Evolutionary conservation across 2,329 filamentous ascomycete species (phyloP).

Genomic region (Colletotrichum theobromicola): DNA sequence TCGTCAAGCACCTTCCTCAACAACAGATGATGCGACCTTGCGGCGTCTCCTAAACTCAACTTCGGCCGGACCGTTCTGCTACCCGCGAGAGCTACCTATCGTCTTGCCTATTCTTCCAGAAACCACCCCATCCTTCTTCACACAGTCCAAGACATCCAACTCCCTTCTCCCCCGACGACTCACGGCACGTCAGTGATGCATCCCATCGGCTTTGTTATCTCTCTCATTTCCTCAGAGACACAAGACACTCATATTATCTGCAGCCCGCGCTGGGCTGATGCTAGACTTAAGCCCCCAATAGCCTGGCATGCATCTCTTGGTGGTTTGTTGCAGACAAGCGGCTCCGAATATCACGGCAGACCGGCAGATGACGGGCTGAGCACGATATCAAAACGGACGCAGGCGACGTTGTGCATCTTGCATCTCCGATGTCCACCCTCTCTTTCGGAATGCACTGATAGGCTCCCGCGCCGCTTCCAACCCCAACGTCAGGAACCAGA

Average conservation of each 20-base stretch:
- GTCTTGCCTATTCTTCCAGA: not conserved
- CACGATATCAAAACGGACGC: conserved; percentile 3
- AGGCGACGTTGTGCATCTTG: not conserved
- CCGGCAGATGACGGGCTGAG: conserved; percentile 16
- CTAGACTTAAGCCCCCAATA: not conserved
- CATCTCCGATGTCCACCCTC: conserved; percentile 6
- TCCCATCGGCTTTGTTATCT: not conserved
- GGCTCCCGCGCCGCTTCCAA: not conserved
- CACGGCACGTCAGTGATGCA: not conserved
- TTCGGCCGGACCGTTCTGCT: conserved; percentile 3
- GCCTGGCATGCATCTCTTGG: not conserved
- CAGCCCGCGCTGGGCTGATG: not conserved
- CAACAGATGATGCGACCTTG: conserved; percentile 7
- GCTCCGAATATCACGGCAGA: not conserved
- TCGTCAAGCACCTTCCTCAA: not conserved
- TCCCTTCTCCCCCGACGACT: not conserved
- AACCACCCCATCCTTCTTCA: not conserved
- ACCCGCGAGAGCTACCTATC: not conserved
- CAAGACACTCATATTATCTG: conserved; percentile 3
- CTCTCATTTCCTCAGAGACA: not conserved
- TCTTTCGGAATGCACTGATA: not conserved
- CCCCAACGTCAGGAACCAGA: conserved; percentile 11
- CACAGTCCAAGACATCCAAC: conserved; percentile 4
- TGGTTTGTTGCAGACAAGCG: not conserved
- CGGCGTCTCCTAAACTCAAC: conserved; percentile 3